phyloP scores from a whole-genome alignment of 2,329 filamentous ascomycete species.

The Zopfia rhizophila region DNA sequence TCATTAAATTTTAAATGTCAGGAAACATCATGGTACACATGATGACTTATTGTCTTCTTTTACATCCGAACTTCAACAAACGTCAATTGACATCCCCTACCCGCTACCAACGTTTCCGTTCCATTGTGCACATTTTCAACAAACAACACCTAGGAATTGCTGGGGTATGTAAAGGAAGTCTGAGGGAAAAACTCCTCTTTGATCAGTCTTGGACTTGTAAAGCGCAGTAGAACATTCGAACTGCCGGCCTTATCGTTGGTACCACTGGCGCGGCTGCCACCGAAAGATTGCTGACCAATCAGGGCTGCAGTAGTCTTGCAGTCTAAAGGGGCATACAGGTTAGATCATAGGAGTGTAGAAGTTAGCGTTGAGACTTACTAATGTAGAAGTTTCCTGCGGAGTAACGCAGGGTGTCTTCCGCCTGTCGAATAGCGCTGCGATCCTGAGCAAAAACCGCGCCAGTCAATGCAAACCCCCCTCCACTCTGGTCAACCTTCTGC shows the following conservation, averaged over 20 bases:
- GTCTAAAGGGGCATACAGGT: constrained; percentile 21
- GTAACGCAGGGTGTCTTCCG: constrained; percentile 76
- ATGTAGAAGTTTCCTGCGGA: constrained; percentile 85
- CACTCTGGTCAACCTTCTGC: constrained; percentile 65
- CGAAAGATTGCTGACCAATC: constrained; percentile 60
- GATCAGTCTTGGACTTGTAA: constrained; percentile 63
- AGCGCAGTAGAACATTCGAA: constrained; percentile 60
- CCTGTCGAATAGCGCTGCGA: constrained; percentile 70
- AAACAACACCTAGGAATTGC: constrained; percentile 49
- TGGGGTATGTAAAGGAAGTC: constrained; percentile 61
- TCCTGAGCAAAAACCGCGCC: constrained; percentile 78
- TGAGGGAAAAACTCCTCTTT: constrained; percentile 64
- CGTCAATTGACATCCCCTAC: too few relatives aligned
- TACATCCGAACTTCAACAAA: too few relatives aligned
- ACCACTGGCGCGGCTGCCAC: constrained; percentile 62
- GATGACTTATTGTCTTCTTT: too few relatives aligned
- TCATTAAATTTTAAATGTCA: too few relatives aligned
- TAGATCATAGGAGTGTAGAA: constrained; percentile 14
- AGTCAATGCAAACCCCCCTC: constrained; percentile 79
- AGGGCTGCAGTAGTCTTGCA: constrained; percentile 48
- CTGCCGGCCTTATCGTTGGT: constrained; percentile 67
- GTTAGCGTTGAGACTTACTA: constrained; percentile 55
- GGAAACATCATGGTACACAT: too few relatives aligned
- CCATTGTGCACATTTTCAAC: constrained; percentile 3
- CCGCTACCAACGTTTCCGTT: too few relatives aligned